Evolutionary conservation across 2,329 filamentous ascomycete species (phyloP).

Genomic region (Ophiocordyceps camponoti-floridani): DNA sequence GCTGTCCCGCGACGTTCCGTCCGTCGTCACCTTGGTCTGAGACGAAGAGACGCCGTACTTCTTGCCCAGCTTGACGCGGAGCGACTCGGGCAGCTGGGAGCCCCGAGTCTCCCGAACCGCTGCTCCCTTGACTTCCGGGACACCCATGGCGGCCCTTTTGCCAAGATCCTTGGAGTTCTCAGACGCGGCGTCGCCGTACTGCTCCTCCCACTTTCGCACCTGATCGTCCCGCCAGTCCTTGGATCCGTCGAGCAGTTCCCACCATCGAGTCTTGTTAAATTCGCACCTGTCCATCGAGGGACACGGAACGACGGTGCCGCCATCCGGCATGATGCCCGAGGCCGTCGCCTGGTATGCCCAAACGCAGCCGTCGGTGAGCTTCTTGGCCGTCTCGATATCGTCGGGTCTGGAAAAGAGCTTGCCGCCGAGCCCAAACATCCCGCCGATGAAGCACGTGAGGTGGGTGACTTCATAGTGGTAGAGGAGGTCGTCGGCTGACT

Average conservation of each 20-base stretch:
- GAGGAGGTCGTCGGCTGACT: constrained; percentile 17
- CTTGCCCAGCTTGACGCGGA: constrained; percentile 12
- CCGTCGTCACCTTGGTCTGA: constrained; percentile 1
- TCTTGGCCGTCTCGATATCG: constrained; percentile 44
- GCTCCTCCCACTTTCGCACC: constrained; percentile 25
- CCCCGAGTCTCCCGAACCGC: constrained; percentile 8
- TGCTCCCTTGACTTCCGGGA: constrained; percentile 3
- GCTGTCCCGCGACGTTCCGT: neutral
- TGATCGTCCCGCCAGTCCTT: constrained; percentile 22
- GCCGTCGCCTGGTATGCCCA: constrained; percentile 47
- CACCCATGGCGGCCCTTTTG: neutral
- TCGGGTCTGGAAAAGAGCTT: constrained; percentile 40
- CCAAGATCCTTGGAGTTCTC: neutral
- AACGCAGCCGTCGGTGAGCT: constrained; percentile 49
- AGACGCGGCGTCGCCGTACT: constrained; percentile 10
- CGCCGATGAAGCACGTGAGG: constrained; percentile 50
- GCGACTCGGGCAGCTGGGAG: constrained; percentile 14
- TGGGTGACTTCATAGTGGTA: constrained; percentile 44
- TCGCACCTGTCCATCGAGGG: constrained; percentile 24
- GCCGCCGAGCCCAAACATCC: constrained; percentile 50
- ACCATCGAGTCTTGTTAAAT: constrained; percentile 32
- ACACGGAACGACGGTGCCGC: constrained; percentile 26
- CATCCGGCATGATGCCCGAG: constrained; percentile 49
- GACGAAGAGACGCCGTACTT: constrained; percentile 1
- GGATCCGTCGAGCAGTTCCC: constrained; percentile 27